These are phyloP conservation scores for Aspergillus affinis DNA, from an alignment of 495 filamentous ascomycete genomes.

Conservation along the genomic window DNA sequence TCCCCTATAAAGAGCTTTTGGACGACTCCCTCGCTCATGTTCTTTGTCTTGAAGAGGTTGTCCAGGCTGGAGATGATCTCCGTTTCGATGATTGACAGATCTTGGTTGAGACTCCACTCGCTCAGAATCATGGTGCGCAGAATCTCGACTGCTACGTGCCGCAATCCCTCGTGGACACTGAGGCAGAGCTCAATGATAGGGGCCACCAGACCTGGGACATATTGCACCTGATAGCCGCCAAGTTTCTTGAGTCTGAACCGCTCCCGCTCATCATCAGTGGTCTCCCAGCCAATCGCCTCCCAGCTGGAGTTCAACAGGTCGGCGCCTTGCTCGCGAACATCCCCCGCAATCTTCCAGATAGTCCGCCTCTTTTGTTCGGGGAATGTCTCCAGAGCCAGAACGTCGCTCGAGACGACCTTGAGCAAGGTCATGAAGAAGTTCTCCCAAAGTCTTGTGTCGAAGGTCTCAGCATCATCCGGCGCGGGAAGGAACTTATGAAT, in stretches of 20 bases:
- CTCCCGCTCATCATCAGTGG: constrained; percentile 67
- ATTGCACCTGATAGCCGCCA: constrained; percentile 97
- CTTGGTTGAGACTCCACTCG: constrained; percentile 96
- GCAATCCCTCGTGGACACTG: constrained; percentile 89
- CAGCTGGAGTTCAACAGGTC: constrained; percentile 79
- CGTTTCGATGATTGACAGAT: constrained; percentile 87
- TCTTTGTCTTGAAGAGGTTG: constrained; percentile 83
- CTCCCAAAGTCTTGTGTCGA: constrained; percentile 93
- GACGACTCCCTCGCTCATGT: constrained; percentile 80
- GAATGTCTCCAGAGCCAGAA: constrained; percentile 90
- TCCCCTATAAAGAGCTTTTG: constrained; percentile 93
- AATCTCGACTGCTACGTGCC: constrained; percentile 87
- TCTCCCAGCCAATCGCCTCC: constrained; percentile 98
- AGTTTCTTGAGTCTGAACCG: constrained; percentile 79
- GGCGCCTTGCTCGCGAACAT: constrained; percentile 90
- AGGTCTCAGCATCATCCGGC: constrained; percentile 88
- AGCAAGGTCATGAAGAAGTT: constrained; percentile 87
- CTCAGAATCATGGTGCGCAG: constrained; percentile 97
- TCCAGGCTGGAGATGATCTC: constrained; percentile 97
- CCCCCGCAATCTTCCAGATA: constrained; percentile 98
- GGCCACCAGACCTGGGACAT: constrained; percentile 86
- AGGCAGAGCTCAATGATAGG: constrained; percentile 93
- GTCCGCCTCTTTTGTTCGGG: constrained; percentile 94
- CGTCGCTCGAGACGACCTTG: constrained; percentile 83
- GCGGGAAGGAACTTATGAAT: constrained; percentile 76